Evolutionary conservation across 139 green algal genomes (phyloP).

Genomic region (Monoraphidium neglectum): DNA sequence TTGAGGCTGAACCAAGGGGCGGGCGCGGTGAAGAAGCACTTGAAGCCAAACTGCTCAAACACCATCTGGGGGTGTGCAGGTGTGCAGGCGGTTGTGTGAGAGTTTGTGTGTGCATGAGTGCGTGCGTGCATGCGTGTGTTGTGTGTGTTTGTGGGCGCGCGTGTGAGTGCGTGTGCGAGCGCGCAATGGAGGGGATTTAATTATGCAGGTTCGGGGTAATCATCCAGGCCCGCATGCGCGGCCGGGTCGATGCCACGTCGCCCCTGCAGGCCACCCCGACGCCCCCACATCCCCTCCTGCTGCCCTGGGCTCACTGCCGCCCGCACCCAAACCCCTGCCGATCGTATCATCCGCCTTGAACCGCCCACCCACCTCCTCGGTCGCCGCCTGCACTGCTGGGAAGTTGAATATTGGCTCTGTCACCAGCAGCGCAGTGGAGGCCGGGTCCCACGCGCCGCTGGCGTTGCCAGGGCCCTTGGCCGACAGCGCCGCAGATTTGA

Average conservation of each 20-base stretch:
- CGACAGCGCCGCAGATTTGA: constrained; percentile 24
- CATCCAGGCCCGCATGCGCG: too few species aligned
- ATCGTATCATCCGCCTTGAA: not conserved
- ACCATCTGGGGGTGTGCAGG: constrained; percentile 52
- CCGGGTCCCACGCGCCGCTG: not conserved
- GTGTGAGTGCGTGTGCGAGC: too few species aligned
- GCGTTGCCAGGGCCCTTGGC: too few species aligned
- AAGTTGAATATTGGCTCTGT: constrained; percentile 89
- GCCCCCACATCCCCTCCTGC: too few species aligned
- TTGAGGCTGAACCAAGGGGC: constrained; percentile 64
- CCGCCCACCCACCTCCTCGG: constrained; percentile 66
- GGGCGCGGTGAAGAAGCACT: constrained; percentile 51
- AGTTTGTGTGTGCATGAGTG: not conserved
- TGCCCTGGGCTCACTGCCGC: not conserved
- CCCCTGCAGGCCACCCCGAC: too few species aligned
- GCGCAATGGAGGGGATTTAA: too few species aligned
- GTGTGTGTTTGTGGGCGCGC: too few species aligned
- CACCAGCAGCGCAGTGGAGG: constrained; percentile 54
- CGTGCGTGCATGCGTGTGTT: not conserved
- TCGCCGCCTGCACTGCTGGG: constrained; percentile 53
- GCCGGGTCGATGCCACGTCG: too few species aligned
- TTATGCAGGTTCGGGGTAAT: too few species aligned
- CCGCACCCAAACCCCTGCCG: not conserved
- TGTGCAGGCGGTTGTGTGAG: not conserved
- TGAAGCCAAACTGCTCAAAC: constrained; percentile 83